A percentile compares a stretch with the other conserved stretches of the same genome.
These are phyloP conservation scores for Leishmania major DNA, from an alignment of 208 protist species.

Conservation along the genomic window DNA sequence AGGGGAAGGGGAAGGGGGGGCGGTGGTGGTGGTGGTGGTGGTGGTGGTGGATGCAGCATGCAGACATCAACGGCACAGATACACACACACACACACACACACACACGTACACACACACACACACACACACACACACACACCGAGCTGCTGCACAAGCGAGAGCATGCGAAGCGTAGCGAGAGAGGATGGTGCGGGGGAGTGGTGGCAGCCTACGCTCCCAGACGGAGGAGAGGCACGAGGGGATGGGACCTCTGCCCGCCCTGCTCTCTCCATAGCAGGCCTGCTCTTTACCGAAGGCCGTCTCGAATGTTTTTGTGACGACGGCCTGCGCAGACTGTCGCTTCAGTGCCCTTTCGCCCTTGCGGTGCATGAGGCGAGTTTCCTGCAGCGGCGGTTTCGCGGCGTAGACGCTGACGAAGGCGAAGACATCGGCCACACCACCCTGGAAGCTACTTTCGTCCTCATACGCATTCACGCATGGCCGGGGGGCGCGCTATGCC, in stretches of 20 bases:
- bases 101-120: no score
- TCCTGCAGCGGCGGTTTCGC: conserved; percentile 36
- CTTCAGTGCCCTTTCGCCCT: conserved; percentile 26
- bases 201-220: no score
- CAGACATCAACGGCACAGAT: no score
- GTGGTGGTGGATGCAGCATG: no score
- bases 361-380: conserved; percentile 22
- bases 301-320: conserved; percentile 9
- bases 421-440: conserved; percentile 19
- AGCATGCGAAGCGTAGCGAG: no score
- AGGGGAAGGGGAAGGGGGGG: no score
- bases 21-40: no score
- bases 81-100: no score
- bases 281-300: conserved; percentile 8
- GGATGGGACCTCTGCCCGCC: neutral
- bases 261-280: neutral
- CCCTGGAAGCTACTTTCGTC: neutral
- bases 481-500: neutral
- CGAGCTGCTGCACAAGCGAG: no score
- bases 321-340: conserved; percentile 19
- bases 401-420: neutral
- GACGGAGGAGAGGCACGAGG: neutral
- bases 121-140: no score
- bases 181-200: no score
- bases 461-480: conserved; percentile 13